phyloP scores from a whole-genome alignment of 2,329 filamentous ascomycete species.

The Xylaria sp. region DNA sequence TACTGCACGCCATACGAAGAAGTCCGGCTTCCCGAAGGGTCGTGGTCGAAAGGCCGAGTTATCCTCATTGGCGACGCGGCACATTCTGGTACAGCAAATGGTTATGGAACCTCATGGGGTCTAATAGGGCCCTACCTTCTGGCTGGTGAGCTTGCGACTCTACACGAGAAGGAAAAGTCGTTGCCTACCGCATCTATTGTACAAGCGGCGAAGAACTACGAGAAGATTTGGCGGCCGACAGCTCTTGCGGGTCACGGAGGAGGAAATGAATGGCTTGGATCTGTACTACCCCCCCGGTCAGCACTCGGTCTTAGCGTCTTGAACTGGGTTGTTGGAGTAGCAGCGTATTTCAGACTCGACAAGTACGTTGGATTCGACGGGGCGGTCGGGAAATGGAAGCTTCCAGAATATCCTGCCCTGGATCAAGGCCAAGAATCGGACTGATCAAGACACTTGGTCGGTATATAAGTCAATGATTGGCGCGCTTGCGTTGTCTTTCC shows the following conservation, averaged over 20 bases:
- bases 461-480: no score
- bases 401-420: slow-evolving; percentile 40
- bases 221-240: slow-evolving; percentile 39
- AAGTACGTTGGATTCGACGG: slow-evolving; percentile 33
- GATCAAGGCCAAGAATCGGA: background rate
- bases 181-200: slow-evolving; percentile 20
- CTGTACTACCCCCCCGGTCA: slow-evolving; percentile 34
- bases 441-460: background rate
- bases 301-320: slow-evolving; percentile 36
- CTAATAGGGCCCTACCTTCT: slow-evolving; percentile 62
- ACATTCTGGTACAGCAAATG: slow-evolving; percentile 56
- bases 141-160: slow-evolving; percentile 56
- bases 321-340: slow-evolving; percentile 26
- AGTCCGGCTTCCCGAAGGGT: slow-evolving; percentile 47
- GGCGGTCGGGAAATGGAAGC: slow-evolving; percentile 35
- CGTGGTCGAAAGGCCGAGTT: slow-evolving; percentile 50
- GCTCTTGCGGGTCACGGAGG: slow-evolving; percentile 37
- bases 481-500: background rate
- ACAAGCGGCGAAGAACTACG: slow-evolving; percentile 34
- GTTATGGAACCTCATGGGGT: slow-evolving; percentile 57
- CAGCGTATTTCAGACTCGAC: slow-evolving; percentile 38
- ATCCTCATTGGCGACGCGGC: slow-evolving; percentile 61
- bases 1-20: slow-evolving; percentile 55
- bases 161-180: slow-evolving; percentile 17
- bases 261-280: slow-evolving; percentile 5